Percentiles rank a stretch among this genome's conserved stretches.
These are phyloP conservation scores for Arachis stenosperma DNA, from an alignment of 306 rosid genomes.

Conservation along the genomic window DNA sequence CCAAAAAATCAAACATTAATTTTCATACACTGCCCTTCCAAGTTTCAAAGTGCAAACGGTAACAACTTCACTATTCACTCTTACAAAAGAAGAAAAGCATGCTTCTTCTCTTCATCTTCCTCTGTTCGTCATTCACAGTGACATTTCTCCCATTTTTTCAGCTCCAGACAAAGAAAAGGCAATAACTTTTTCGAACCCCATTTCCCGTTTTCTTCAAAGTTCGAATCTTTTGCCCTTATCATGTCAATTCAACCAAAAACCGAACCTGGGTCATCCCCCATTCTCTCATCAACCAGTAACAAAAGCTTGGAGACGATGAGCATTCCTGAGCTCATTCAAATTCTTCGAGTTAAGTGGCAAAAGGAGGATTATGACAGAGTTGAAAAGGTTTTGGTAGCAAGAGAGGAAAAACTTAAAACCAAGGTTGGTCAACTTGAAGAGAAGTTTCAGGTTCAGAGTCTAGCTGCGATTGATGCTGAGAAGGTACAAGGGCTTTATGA, in stretches of 20 bases:
- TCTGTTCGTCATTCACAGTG: neutral
- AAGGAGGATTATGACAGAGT: constrained; percentile 1
- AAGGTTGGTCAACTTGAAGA: neutral
- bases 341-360: constrained; percentile 3
- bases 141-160: neutral
- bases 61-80: no score
- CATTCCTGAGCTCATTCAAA: constrained; percentile 20
- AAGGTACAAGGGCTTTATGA: constrained; percentile 24
- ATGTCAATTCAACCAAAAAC: constrained; percentile 10
- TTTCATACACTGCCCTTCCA: no score
- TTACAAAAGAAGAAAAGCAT: no score
- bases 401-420: neutral
- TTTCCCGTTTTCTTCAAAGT: neutral
- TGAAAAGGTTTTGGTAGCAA: constrained; percentile 21
- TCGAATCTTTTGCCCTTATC: neutral
- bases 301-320: neutral
- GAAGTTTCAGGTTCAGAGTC: constrained; percentile 1
- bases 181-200: neutral
- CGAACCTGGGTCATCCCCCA: neutral
- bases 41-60: no score
- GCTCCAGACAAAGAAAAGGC: neutral
- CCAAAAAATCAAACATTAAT: neutral
- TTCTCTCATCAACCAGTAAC: neutral
- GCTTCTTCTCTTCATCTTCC: no score
- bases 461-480: neutral